Evolutionary conservation across 495 filamentous ascomycete species (phyloP).

Genomic region (Podospora bellae-mahoneyi): DNA sequence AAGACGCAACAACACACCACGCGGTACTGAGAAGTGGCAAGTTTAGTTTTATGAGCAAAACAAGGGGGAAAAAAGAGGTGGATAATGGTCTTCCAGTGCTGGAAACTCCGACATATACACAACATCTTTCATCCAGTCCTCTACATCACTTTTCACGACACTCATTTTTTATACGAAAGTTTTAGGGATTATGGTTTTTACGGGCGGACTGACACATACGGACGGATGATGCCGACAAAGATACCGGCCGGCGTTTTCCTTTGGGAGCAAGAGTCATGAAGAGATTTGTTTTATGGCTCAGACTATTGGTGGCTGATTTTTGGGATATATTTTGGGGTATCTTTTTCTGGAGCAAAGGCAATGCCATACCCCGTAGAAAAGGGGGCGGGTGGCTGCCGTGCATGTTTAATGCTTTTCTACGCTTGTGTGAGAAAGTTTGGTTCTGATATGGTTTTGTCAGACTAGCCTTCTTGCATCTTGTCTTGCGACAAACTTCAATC

Average conservation of each 20-base stretch:
- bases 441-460: background rate
- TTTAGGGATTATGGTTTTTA: background rate
- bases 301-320: background rate
- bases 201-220: background rate
- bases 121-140: background rate
- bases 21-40: conserved; percentile 9
- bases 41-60: conserved; percentile 4
- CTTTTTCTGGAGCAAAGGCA: background rate
- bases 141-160: background rate
- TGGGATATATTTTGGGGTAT: background rate
- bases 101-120: conserved; percentile 3
- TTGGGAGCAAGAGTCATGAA: background rate
- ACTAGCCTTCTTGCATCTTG: background rate
- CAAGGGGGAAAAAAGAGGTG: background rate
- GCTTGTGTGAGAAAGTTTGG: background rate
- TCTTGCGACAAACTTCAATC: background rate
- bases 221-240: background rate
- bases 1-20: background rate
- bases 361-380: background rate
- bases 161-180: background rate
- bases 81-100: conserved; percentile 8
- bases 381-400: background rate
- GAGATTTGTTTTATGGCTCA: background rate
- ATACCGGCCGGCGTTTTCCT: background rate
- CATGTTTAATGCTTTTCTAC: background rate